Conservation (phyloP, 2,329 filamentous ascomycete genomes). For the Aspergillus alliaceus region DNA sequence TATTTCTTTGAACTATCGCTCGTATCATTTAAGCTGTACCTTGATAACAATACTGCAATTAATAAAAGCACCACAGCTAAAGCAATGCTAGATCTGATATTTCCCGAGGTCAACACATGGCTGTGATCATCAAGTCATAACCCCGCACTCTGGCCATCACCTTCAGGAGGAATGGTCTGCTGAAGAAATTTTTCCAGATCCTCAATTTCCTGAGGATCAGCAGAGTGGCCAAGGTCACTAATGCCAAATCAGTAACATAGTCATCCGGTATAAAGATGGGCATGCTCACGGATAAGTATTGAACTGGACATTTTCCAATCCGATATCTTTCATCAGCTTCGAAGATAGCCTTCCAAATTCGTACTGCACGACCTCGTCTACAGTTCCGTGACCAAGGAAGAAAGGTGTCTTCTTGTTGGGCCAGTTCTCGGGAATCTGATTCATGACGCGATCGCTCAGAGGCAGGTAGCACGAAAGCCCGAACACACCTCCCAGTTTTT, state of each 20-base stretch:
- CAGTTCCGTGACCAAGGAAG: constrained; percentile 84
- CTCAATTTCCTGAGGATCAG: constrained; percentile 74
- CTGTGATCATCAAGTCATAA: constrained; percentile 34
- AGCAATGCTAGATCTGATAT: constrained; percentile 17
- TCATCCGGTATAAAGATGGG: background rate
- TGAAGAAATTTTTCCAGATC: constrained; percentile 70
- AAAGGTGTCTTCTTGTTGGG: constrained; percentile 76
- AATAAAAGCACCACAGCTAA: constrained; percentile 28
- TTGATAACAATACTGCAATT: constrained; percentile 22
- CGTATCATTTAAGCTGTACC: constrained; percentile 7
- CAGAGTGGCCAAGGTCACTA: constrained; percentile 73
- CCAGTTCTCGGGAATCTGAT: constrained; percentile 54
- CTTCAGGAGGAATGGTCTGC: constrained; percentile 51
- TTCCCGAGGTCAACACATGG: background rate
- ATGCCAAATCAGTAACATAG: constrained; percentile 8
- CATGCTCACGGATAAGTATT: constrained; percentile 68
- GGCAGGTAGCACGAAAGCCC: constrained; percentile 81
- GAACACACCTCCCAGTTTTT: constrained; percentile 84
- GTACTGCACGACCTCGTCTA: constrained; percentile 70
- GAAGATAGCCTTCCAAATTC: constrained; percentile 68
- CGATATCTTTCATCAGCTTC: constrained; percentile 65
- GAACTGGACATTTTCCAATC: constrained; percentile 69
- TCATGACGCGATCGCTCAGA: constrained; percentile 64
- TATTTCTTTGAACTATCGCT: constrained; percentile 8
- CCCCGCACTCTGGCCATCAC: constrained; percentile 30